phyloP scores from a whole-genome alignment of 768 basidiomycete genomes.

The Lentinula guzmanii region DNA sequence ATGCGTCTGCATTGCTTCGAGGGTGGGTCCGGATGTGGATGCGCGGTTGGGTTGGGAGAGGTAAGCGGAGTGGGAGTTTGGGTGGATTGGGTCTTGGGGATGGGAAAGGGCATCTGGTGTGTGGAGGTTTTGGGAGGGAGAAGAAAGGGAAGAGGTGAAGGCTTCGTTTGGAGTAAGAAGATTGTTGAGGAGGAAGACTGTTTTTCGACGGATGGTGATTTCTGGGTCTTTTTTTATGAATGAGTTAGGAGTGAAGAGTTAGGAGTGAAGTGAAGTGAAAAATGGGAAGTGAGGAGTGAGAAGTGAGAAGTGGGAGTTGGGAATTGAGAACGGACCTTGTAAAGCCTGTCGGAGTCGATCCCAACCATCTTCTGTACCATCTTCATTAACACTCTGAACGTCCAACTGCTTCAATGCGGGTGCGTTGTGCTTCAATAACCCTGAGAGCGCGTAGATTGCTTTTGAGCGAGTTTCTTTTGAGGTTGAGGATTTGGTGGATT shows the following conservation, averaged over 20 bases:
- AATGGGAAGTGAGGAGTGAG: too few relatives aligned
- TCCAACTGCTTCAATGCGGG: conserved; percentile 54
- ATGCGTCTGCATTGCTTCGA: conserved; percentile 41
- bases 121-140: conserved; percentile 15
- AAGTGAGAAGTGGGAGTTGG: too few relatives aligned
- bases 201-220: conserved; percentile 71
- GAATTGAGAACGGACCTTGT: too few relatives aligned
- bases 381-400: conserved; percentile 11
- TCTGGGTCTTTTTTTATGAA: conserved; percentile 54
- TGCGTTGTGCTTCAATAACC: conserved; percentile 70
- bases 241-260: too few relatives aligned
- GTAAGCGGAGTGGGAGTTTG: conserved; percentile 69
- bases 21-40: conserved; percentile 42
- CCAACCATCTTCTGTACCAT: conserved; percentile 54
- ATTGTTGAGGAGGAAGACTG: conserved; percentile 67
- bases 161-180: conserved; percentile 50
- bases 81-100: conserved; percentile 38
- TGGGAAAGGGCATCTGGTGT: conserved; percentile 14
- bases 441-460: conserved; percentile 77
- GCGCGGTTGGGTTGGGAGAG: conserved; percentile 48
- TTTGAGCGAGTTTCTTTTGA: conserved; percentile 53
- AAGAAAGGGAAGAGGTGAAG: conserved; percentile 15
- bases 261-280: too few relatives aligned
- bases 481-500: conserved; percentile 28
- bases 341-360: conserved; percentile 48